Base-by-base conservation (phyloP, 2,329 filamentous ascomycete species). In the Fusarium hainanense region DNA sequence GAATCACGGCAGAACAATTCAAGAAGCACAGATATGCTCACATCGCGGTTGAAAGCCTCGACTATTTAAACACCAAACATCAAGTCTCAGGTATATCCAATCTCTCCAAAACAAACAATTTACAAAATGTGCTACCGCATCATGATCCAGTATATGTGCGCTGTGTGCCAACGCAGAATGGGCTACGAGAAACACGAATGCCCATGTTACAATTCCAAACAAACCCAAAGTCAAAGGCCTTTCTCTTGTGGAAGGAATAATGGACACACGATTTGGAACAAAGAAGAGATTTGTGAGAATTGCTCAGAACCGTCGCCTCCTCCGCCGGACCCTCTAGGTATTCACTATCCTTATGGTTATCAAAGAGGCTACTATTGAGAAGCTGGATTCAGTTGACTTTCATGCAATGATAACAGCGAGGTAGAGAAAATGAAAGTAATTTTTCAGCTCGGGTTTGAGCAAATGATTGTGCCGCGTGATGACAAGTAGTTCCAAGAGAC, bases 91-190 rank as follows among this genome's bases (percentile, higher is more conserved):
- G 2, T 9, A 4, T 18, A 5, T 18, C 9, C 2, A 37, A 37
- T n/a, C 3, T 37, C 32, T 37, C 18, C 9, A 37, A 18, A 37
- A 7, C 18, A 37, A n/a, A 7, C 10, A 27, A 8, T 16, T 18
- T 21, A 4, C 14, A 28, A 10, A 37, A 60, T 63, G 58, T 63
- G 58, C 14, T 63, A 63, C 16, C 11, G 41, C 2, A 30, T 63
- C 14, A 43, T 16, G 21, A 28, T 57, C 28, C 59, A 57, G 8
- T 63, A 63, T 21, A 55, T 63, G 42, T 63, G 58, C n/a, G 44
- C 48, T 0, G 28, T 63, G 0, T 63, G 48, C 9, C 12, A 32
- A 6, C 23, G 25, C 13, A 41, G 60, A 23, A 43, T 56, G 9
- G 32, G 52, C 14, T 56, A 8, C 11, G 58, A 63, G 7, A 56